Base-by-base conservation (phyloP, 1,284 basidiomycete species). In the Hypsizygus ulmarius region DNA sequence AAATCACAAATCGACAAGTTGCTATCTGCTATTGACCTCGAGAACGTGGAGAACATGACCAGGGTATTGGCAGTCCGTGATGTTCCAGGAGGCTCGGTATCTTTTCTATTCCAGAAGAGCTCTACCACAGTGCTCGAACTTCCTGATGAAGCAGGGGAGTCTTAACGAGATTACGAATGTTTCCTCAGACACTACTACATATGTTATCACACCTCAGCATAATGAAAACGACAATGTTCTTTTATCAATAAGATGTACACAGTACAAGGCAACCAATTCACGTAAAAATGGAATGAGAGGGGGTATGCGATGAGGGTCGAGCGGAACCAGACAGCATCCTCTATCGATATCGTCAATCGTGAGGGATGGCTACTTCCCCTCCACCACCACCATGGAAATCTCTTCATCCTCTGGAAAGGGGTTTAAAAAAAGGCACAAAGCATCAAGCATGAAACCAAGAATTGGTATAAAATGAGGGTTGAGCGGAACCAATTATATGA, bases 61-160 rank as follows among this genome's bases (percentile, higher is more conserved):
- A 61, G 65, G 21, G 57, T 53, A 14, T 54, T 66, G 15, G 62
- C 64, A 1, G 65, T 74, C 12, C 64, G 65, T 25, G 73, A 78
- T 47, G 68, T 85, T 25, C 79, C 82, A 1, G 83, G 82, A 3
- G 87, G 87, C 1, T 79, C 81, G 0, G 63, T 90, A 12, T 84
- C 82, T 7, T 90, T 85, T 58, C 57, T 90, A 7, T 90, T 90
- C 54, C 83, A 87, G 61, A 83, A 73, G 57, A 72, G 68, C 16
- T 72, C 72, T 2, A 56, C 39, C 16, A 52, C 51, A 32, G 40
- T 43, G 19, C 39, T 52, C 12, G 44, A 35, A 16, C 18, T 28
- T 19, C 18, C 36, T 30, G 42, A 46, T 45, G 39, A 27, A 19
- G 32, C 39, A 35, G 19, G 47, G 50, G 52, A 39, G 15, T 6